A percentile compares a stretch with the other conserved stretches of the same genome.
phyloP scores from a whole-genome alignment of 768 basidiomycete species.

The Termitomyces sp. region DNA sequence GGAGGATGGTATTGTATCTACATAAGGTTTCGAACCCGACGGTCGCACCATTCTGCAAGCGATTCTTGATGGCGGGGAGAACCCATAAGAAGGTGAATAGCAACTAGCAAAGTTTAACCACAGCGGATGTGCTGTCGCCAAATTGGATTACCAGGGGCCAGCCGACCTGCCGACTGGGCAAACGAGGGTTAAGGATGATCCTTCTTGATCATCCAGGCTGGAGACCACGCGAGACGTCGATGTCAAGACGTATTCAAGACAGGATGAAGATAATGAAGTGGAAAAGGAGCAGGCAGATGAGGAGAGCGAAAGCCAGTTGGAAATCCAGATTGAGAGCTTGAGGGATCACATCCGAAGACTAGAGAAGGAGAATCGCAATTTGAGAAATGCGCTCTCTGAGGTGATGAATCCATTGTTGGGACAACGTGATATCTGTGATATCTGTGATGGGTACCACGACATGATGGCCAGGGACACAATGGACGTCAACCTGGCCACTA shows the following conservation, averaged over 20 bases:
- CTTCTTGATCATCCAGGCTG: background rate
- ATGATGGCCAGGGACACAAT: no score
- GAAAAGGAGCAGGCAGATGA: no score
- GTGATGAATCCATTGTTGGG: no score
- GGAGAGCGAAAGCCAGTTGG: no score
- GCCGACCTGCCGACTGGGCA: background rate
- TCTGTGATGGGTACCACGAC: no score
- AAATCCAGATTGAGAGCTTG: no score
- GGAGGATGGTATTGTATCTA: background rate
- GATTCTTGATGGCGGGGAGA: background rate
- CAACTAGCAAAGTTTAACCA: background rate
- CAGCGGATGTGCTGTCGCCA: background rate
- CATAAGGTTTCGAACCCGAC: background rate
- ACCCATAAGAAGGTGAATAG: background rate
- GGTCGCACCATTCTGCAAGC: background rate
- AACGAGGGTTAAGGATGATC: background rate
- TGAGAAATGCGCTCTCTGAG: no score
- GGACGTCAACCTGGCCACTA: no score
- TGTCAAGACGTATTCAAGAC: background rate
- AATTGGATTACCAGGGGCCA: background rate
- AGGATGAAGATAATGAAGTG: background rate
- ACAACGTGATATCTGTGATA: no score
- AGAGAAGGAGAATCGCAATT: no score
- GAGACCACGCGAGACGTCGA: background rate
- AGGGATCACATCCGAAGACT: no score